A percentile compares a stretch with the other conserved stretches of the same genome.
These are phyloP conservation scores for Tephrocybe sp. DNA, from an alignment of 768 basidiomycete species.

Conservation along the genomic window DNA sequence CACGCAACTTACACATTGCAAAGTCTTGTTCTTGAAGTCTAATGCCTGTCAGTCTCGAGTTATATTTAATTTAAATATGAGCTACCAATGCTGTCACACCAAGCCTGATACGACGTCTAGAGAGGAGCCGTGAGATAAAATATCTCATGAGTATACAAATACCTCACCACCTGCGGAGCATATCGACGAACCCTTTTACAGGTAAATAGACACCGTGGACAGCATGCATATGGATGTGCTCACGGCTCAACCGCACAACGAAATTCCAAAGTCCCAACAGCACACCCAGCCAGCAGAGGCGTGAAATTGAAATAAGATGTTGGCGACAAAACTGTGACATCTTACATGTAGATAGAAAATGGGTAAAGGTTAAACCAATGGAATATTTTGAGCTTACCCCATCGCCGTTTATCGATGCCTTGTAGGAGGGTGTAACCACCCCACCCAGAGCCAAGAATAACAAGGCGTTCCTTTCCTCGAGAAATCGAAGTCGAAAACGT, in stretches of 20 bases:
- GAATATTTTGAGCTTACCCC: conserved; percentile 44
- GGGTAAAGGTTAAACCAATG: not conserved
- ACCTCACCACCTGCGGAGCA: conserved; percentile 13
- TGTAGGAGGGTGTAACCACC: conserved; percentile 72
- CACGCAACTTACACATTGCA: conserved; percentile 8
- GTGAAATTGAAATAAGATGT: conserved; percentile 70
- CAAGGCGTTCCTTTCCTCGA: conserved; percentile 43
- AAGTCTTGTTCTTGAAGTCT: conserved; percentile 12
- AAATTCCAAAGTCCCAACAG: conserved; percentile 85
- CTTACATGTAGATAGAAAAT: conserved; percentile 28
- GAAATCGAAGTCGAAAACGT: conserved; percentile 6
- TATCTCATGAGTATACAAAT: not conserved
- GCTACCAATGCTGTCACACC: conserved; percentile 72
- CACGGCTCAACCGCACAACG: conserved; percentile 81
- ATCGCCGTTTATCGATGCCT: conserved; percentile 68
- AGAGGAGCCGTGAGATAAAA: not conserved
- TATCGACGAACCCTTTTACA: conserved; percentile 12
- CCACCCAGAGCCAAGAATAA: conserved; percentile 79
- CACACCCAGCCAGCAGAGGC: conserved; percentile 65
- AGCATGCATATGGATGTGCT: conserved; percentile 22
- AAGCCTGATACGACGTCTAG: conserved; percentile 68
- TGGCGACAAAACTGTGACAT: conserved; percentile 67
- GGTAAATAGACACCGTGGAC: not conserved
- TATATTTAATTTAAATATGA: not conserved
- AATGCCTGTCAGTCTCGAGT: not conserved